Percentiles rank a stretch among this genome's conserved stretches.
phyloP scores from a whole-genome alignment of 441 rosid genomes.

The Erysimum pusillum region DNA sequence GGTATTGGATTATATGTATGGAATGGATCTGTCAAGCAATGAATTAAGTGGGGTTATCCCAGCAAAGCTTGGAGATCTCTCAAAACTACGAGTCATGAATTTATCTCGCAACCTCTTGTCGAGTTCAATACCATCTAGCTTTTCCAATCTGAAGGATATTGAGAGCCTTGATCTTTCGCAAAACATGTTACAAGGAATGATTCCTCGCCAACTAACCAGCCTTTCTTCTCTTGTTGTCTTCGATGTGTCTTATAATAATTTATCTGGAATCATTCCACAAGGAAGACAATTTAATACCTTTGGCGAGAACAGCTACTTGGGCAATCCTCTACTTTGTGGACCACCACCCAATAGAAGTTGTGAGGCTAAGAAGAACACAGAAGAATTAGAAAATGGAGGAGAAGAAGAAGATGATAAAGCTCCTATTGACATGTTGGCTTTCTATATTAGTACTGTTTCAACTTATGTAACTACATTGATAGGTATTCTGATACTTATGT shows the following conservation, averaged over 20 bases:
- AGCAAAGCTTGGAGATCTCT: constrained; percentile 1
- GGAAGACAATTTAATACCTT: not conserved
- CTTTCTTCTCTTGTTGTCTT: not conserved
- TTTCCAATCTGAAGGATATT: not conserved
- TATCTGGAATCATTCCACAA: constrained; percentile 10
- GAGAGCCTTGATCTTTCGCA: not conserved
- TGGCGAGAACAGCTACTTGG: not conserved
- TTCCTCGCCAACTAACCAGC: not conserved
- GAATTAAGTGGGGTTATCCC: constrained; percentile 31
- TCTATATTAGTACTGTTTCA: not conserved
- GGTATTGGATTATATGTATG: not conserved
- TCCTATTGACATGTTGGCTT: not conserved
- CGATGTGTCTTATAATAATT: constrained; percentile 25
- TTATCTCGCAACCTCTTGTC: not conserved
- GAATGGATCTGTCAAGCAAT: constrained; percentile 36
- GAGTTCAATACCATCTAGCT: not conserved
- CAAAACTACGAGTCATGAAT: constrained; percentile 4
- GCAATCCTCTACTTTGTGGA: not conserved
- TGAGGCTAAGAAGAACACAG: not conserved
- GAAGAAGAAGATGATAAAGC: not conserved
- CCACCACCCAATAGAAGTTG: not conserved
- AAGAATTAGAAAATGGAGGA: not conserved
- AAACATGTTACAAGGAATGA: constrained; percentile 17
- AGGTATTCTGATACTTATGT: not conserved
- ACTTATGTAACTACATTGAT: not conserved